These are phyloP conservation scores for Bothriochloa decipiens DNA, from an alignment of 176 grass and related monocot species.

Conservation along the genomic window DNA sequence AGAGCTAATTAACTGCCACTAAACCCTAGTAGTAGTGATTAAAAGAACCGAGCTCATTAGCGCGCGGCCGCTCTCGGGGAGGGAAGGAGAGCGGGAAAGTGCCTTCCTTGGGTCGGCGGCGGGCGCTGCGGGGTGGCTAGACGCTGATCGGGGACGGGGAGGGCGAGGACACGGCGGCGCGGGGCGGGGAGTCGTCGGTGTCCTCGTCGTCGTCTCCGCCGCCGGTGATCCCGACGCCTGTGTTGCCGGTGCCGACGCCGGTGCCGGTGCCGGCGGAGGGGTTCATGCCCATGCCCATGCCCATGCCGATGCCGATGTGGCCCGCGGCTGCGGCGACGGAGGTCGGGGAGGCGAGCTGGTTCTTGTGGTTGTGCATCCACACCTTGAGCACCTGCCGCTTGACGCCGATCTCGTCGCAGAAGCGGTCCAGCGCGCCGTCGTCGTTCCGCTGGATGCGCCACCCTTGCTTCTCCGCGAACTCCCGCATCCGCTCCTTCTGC, in stretches of 20 bases:
- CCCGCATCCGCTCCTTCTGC: slow-evolving; percentile 92
- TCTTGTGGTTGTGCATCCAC: slow-evolving; percentile 99
- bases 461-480: slow-evolving; percentile 82
- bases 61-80: background rate
- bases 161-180: slow-evolving; percentile 50
- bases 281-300: too few relatives aligned
- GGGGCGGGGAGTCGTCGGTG: slow-evolving; percentile 60
- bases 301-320: background rate
- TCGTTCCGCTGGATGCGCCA: slow-evolving; percentile 89
- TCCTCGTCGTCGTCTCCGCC: slow-evolving; percentile 64
- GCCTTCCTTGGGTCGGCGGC: background rate
- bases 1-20: slow-evolving; percentile 4
- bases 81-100: background rate
- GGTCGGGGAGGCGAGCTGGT: slow-evolving; percentile 51
- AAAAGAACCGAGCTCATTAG: slow-evolving; percentile 19
- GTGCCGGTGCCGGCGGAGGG: fast-evolving
- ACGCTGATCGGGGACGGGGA: slow-evolving; percentile 63
- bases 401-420: slow-evolving; percentile 94
- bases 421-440: slow-evolving; percentile 77
- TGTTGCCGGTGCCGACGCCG: too few relatives aligned
- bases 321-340: background rate
- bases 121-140: background rate
- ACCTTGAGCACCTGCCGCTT: slow-evolving; percentile 90
- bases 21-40: slow-evolving; percentile 28
- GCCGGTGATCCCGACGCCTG: background rate